Conservation (phyloP, 768 basidiomycete species). For the Leccinum disarticulatum region DNA sequence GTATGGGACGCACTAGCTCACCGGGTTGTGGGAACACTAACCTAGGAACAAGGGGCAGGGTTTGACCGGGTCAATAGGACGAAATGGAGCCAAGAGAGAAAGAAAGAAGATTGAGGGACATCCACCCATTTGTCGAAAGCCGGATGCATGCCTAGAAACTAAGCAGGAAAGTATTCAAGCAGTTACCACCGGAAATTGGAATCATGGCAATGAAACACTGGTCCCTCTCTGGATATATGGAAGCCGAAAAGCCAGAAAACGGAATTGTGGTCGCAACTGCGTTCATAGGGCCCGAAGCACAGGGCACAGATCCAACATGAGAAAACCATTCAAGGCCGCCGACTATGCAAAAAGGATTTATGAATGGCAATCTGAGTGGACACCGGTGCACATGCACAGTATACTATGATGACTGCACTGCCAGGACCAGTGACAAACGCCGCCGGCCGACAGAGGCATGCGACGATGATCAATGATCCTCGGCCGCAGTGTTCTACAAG, state of each 20-base stretch:
- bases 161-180: conserved; percentile 9
- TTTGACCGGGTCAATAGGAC: too few species aligned
- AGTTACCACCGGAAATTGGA: not conserved
- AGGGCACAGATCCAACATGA: not conserved
- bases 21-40: too few species aligned
- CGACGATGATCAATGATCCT: not conserved
- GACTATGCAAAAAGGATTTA: not conserved
- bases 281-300: not conserved
- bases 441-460: not conserved
- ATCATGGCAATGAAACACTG: not conserved
- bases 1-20: not conserved
- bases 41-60: too few species aligned
- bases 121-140: conserved; percentile 3
- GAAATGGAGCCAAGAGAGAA: too few species aligned
- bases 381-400: not conserved
- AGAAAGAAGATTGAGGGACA: conserved; percentile 3
- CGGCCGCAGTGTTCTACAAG: not conserved
- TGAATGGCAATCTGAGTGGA: not conserved
- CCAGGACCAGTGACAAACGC: not conserved
- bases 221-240: not conserved
- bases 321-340: not conserved
- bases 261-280: not conserved
- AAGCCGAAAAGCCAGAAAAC: not conserved
- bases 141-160: conserved; percentile 13
- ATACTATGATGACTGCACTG: not conserved